Evolutionary conservation across 768 basidiomycete genomes (phyloP).

Genomic region (Jaapia argillacea): DNA sequence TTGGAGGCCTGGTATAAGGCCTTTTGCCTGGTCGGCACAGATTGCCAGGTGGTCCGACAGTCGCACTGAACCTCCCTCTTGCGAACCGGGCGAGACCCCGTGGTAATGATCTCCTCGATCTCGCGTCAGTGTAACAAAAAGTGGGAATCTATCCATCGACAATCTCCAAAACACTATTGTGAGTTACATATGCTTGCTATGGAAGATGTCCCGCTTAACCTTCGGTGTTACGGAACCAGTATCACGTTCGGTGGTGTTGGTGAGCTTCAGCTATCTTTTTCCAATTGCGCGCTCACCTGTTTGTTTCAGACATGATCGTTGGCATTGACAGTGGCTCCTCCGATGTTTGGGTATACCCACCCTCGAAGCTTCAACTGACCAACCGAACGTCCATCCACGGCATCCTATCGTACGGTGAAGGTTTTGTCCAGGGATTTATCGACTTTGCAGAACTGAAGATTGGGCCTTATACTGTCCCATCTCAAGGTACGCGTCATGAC

Average conservation of each 20-base stretch:
- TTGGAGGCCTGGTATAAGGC: too few relatives aligned
- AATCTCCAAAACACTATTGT: too few relatives aligned
- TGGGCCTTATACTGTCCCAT: neutral
- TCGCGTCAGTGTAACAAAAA: too few relatives aligned
- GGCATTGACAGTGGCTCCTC: conserved; percentile 25
- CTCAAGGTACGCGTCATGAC: neutral
- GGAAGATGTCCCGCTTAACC: too few relatives aligned
- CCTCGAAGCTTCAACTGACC: conserved; percentile 13
- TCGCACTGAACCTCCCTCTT: too few relatives aligned
- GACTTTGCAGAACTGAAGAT: neutral
- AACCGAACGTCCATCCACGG: conserved; percentile 14
- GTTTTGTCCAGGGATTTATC: neutral
- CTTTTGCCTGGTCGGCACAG: too few relatives aligned
- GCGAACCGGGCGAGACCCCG: too few relatives aligned
- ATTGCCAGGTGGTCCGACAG: too few relatives aligned
- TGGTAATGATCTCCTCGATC: too few relatives aligned
- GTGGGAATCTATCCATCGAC: too few relatives aligned
- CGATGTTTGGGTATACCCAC: conserved; percentile 20
- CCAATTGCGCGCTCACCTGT: neutral
- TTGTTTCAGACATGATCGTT: conserved; percentile 15
- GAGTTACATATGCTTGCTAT: too few relatives aligned
- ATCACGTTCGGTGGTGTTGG: neutral
- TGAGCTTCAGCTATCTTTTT: neutral
- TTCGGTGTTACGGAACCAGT: neutral
- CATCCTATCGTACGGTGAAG: neutral